phyloP scores from a whole-genome alignment of 1,139 yeast genomes.

The Dujonia santamariae region DNA sequence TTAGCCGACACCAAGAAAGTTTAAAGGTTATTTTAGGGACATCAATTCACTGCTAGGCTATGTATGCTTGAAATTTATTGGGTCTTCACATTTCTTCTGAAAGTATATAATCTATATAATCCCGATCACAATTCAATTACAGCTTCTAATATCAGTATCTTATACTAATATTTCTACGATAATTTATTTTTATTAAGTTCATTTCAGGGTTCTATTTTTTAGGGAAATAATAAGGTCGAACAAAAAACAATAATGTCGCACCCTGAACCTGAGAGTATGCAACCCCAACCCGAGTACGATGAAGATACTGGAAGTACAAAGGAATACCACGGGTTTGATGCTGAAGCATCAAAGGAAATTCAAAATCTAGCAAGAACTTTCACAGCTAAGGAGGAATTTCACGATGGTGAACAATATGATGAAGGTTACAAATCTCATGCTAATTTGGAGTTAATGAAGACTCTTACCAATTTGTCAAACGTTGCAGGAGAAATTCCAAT shows the following conservation, averaged over 20 bases:
- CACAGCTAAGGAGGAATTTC: background rate
- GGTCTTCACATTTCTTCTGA: no score
- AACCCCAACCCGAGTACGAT: background rate
- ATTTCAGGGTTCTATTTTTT: background rate
- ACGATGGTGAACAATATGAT: constrained; percentile 1
- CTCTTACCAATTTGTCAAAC: constrained; percentile 47
- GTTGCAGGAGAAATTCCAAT: constrained; percentile 50
- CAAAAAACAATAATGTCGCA: background rate
- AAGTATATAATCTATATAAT: no score
- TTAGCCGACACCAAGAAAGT: no score
- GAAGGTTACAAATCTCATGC: constrained; percentile 5
- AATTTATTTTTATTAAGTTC: background rate
- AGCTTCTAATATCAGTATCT: no score
- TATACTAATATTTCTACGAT: constrained; percentile 9
- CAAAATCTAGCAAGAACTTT: constrained; percentile 4
- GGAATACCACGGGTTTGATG: constrained; percentile 4
- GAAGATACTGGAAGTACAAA: constrained; percentile 2
- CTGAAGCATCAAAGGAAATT: constrained; percentile 1
- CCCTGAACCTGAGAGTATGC: background rate
- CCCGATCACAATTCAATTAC: no score
- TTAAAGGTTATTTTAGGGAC: no score
- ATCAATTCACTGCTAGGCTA: no score
- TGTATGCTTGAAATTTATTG: no score
- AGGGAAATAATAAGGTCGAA: background rate
- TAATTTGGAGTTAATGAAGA: constrained; percentile 15